Percentiles rank a stretch among this genome's conserved stretches.
Conservation (phyloP, 805 yeast species). For the Metschnikowia santaceciliae region DNA sequence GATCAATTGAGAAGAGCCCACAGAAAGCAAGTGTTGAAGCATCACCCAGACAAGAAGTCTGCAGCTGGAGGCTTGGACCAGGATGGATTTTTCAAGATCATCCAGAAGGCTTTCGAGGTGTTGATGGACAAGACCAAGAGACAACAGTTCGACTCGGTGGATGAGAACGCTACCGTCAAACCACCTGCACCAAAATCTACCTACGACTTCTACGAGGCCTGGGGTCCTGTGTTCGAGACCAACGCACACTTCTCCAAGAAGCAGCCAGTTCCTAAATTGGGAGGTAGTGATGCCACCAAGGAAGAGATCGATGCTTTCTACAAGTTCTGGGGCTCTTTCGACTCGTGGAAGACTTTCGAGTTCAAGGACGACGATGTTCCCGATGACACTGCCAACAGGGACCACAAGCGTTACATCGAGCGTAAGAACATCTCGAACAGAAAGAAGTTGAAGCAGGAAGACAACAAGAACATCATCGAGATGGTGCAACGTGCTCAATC, state of each 20-base stretch:
- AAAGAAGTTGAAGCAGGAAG: constrained; percentile 96
- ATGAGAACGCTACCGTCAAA: constrained; percentile 75
- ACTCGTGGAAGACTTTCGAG: constrained; percentile 98
- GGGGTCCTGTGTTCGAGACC: constrained; percentile 87
- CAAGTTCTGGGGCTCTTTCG: constrained; percentile 88
- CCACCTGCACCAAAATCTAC: constrained; percentile 66
- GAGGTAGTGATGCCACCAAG: constrained; percentile 63
- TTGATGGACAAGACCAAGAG: constrained; percentile 82
- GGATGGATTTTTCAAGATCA: constrained; percentile 96
- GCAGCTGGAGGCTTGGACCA: constrained; percentile 84
- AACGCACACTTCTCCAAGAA: constrained; percentile 91
- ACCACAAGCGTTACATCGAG: constrained; percentile 97
- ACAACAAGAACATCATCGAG: constrained; percentile 82
- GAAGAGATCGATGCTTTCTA: constrained; percentile 84
- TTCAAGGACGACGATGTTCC: constrained; percentile 99
- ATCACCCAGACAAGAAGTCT: constrained; percentile 98
- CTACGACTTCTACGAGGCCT: constrained; percentile 85
- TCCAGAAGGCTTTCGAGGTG: constrained; percentile 93
- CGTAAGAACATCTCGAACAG: constrained; percentile 95
- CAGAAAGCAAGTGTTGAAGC: constrained; percentile 92
- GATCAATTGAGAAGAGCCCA: constrained; percentile 95
- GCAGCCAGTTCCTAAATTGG: constrained; percentile 84
- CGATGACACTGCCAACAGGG: constrained; percentile 98
- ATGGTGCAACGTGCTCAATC: constrained; percentile 81
- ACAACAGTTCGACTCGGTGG: constrained; percentile 94